These are phyloP conservation scores for Lactarius psammicola DNA, from an alignment of 768 basidiomycete species.

Conservation along the genomic window DNA sequence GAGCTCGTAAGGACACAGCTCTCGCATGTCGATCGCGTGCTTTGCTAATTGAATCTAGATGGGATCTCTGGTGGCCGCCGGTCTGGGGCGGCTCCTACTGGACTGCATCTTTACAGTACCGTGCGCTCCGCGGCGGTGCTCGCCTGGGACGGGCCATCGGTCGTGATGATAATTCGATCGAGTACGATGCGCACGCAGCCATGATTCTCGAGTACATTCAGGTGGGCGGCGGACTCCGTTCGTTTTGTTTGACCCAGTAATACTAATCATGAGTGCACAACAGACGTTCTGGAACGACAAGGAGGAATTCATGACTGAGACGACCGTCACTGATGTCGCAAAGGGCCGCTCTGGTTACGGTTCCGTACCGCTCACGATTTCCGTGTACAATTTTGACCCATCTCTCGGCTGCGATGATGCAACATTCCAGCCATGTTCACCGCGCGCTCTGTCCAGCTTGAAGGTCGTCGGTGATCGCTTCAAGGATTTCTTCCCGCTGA, in stretches of 20 bases:
- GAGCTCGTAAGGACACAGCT: constrained; percentile 22
- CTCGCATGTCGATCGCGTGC: not conserved
- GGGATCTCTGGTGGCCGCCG: constrained; percentile 27
- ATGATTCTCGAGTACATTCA: constrained; percentile 25
- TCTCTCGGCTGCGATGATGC: constrained; percentile 24
- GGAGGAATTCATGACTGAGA: no score
- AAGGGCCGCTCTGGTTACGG: no score
- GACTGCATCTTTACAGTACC: constrained; percentile 26
- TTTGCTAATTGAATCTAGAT: constrained; percentile 3
- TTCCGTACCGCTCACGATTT: constrained; percentile 20
- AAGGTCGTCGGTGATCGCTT: no score
- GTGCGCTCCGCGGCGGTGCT: constrained; percentile 27
- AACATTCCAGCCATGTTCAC: no score
- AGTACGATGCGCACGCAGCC: no score
- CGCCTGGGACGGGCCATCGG: no score
- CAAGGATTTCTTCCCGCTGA: no score
- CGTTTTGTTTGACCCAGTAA: not conserved
- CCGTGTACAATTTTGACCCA: constrained; percentile 22
- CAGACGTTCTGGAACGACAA: constrained; percentile 27
- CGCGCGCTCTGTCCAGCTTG: no score
- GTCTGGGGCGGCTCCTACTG: no score
- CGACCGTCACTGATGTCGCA: no score
- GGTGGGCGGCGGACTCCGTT: not conserved
- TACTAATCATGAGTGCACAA: not conserved
- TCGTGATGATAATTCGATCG: no score